Evolutionary conservation across 192 early-diverging fungal genomes (phyloP).

Genomic region (Entomortierella beljakovae): DNA sequence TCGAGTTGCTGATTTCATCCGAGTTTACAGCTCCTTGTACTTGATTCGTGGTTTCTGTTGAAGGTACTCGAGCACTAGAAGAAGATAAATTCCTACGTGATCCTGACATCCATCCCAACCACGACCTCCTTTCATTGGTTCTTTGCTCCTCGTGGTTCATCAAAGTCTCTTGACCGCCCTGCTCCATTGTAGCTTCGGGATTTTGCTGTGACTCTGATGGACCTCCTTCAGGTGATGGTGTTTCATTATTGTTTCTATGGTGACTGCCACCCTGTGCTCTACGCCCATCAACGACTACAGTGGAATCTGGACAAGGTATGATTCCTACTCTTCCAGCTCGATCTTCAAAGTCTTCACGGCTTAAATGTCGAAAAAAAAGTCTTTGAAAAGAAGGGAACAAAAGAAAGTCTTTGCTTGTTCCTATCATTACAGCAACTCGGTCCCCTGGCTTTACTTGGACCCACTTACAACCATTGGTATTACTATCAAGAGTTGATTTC

Average conservation of each 20-base stretch:
- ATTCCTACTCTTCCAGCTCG: constrained; percentile 12
- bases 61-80: background rate
- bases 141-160: background rate
- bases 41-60: background rate
- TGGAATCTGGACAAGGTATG: constrained; percentile 20
- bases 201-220: background rate
- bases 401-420: constrained; percentile 41
- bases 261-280: background rate
- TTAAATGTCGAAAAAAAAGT: constrained; percentile 39
- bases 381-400: constrained; percentile 50
- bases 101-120: background rate
- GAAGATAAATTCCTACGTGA: background rate
- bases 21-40: too few relatives aligned
- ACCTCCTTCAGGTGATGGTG: too few relatives aligned
- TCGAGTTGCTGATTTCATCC: too few relatives aligned
- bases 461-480: constrained; percentile 42
- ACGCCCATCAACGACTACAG: constrained; percentile 5
- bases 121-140: background rate
- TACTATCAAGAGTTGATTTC: background rate
- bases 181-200: background rate
- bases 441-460: constrained; percentile 25
- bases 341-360: constrained; percentile 49
- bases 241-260: background rate
- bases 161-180: background rate
- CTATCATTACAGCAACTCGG: constrained; percentile 50